phyloP scores from a whole-genome alignment of 768 basidiomycete species.

The Trametes maxima region DNA sequence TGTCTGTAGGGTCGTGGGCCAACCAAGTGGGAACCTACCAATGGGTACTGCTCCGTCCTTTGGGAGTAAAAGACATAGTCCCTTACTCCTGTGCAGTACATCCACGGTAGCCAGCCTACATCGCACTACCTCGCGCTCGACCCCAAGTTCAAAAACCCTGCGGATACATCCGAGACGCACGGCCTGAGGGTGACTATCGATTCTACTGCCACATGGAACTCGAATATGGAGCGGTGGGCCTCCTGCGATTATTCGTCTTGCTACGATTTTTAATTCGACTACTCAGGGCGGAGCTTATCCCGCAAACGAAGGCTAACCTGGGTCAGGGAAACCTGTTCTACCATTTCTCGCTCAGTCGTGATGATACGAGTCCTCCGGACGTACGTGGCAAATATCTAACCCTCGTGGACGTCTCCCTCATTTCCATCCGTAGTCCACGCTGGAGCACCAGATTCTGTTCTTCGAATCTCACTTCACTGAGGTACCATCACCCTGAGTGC shows the following conservation, averaged over 20 bases:
- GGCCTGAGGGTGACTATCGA: conserved; percentile 60
- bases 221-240: conserved; percentile 43
- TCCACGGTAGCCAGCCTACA: conserved; percentile 56
- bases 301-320: conserved; percentile 52
- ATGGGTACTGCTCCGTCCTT: conserved; percentile 42
- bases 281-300: conserved; percentile 35
- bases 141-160: conserved; percentile 60
- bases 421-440: conserved; percentile 41
- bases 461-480: conserved; percentile 68
- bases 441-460: conserved; percentile 64
- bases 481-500: conserved; percentile 29
- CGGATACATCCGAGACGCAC: conserved; percentile 48
- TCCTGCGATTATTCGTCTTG: background rate
- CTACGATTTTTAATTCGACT: background rate
- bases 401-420: background rate
- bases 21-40: conserved; percentile 57
- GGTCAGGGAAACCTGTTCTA: conserved; percentile 62
- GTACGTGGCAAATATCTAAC: conserved; percentile 29
- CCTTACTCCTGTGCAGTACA: conserved; percentile 35
- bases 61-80: background rate
- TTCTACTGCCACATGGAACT: conserved; percentile 56
- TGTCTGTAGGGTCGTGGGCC: conserved; percentile 52
- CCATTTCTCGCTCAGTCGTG: conserved; percentile 59
- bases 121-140: conserved; percentile 55
- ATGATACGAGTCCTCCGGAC: conserved; percentile 52